Evolutionary conservation across 495 filamentous ascomycete species (phyloP), one percentile per base, ranked within the genome.

Genomic region (Opeltia flavorubescens): DNA sequence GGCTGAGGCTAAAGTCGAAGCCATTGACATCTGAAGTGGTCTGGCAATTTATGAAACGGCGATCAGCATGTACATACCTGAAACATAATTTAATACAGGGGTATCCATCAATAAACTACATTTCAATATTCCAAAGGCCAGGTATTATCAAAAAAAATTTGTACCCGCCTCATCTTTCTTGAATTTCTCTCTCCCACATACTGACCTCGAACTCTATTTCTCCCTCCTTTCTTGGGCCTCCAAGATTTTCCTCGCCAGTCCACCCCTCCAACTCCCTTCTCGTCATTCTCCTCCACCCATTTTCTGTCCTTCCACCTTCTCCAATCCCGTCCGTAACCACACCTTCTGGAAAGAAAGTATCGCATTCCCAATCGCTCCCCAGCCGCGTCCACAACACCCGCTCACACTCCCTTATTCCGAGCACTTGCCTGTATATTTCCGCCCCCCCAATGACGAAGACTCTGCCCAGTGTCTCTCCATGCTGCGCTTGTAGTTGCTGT

Each of bases 401-500:
- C 50, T 67, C 53, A 39, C 44, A 59, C 25, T 62, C 56, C 67
- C 57, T 51, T 69, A 73, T 55, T 46, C 50, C 49, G 63, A 95
- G 62, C 49, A 84, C 81, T 24, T 75, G 69, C 13, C 54, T 66
- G 60, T 96, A 98, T 24, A 98, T 76, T 67, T 89, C 80, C 55
- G 76, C 81, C 1, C 91, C 91, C 2, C 91, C 91, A 59, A 98
- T 95, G 0, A 96, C 73, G 63, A 84, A 98, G 0, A 85, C 70
- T 53, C 74, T 71, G 1, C 69, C 72, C 13, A 73, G 47, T 66
- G 41, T 68, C 25, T n/a, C 34, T 45, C 12, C 51, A 55, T 40
- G 50, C 40, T 17, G 28, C 24, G 20, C 48, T 24, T 61, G 64
- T 44, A 72, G 53, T 21, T 33, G 46, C 38, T 57, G 49, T 23